These are phyloP conservation scores for Pseudopyrenochaeta lycopersici DNA, from an alignment of 2,329 filamentous ascomycete species.

Conservation along the genomic window DNA sequence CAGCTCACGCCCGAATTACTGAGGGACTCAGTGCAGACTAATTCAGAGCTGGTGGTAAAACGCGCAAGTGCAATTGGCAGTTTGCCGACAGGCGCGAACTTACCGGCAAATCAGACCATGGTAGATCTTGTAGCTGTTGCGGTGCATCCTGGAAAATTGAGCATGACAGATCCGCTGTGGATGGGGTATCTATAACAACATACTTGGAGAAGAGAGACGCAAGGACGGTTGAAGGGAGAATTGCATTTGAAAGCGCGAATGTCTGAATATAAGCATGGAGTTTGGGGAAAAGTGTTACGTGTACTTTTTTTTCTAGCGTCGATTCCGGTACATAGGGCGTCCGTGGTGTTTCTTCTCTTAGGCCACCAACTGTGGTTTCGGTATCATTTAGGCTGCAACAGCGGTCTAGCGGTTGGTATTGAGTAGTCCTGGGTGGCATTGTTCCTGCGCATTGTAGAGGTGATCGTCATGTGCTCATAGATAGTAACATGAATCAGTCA, in stretches of 20 bases:
- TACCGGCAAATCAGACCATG: conserved; percentile 96
- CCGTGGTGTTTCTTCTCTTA: too few species aligned
- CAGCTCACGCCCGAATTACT: conserved; percentile 69
- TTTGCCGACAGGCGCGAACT: conserved; percentile 72
- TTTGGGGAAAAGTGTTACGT: too few species aligned
- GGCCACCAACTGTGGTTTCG: too few species aligned
- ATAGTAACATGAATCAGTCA: too few species aligned
- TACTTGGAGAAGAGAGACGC: background rate
- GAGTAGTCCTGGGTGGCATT: too few species aligned
- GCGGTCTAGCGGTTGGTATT: too few species aligned
- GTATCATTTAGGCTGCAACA: too few species aligned
- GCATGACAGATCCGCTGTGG: conserved; percentile 91
- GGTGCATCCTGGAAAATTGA: conserved; percentile 89
- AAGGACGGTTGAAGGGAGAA: background rate
- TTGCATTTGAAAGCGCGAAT: background rate
- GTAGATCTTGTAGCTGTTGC: conserved; percentile 94
- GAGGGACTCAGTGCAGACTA: conserved; percentile 81
- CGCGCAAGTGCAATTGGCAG: conserved; percentile 85
- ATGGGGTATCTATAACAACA: conserved; percentile 85
- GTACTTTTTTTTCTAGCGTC: too few species aligned
- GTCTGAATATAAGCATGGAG: background rate
- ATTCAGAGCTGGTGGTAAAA: conserved; percentile 92
- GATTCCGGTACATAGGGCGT: too few species aligned
- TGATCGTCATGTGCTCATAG: too few species aligned
- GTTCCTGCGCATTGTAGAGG: too few species aligned